phyloP scores from a whole-genome alignment of 306 rosid genomes.

The Cercis canadensis region DNA sequence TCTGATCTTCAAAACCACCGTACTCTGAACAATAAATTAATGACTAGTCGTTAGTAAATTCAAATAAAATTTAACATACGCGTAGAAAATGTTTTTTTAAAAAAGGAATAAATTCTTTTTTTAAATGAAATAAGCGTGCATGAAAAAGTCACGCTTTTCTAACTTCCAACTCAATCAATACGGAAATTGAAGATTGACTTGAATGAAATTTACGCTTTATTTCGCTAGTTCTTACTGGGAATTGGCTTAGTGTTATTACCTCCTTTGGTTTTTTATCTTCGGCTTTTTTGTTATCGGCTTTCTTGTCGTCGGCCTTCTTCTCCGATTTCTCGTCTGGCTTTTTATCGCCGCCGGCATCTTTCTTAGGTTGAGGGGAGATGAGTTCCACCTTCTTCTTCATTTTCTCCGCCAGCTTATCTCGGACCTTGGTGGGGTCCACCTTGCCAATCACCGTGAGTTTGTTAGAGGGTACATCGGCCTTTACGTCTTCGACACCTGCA shows the following conservation, averaged over 20 bases:
- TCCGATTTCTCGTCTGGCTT: slow-evolving; percentile 43
- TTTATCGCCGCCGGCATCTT: slow-evolving; percentile 58
- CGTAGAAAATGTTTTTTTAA: too few relatives aligned
- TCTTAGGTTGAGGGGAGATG: slow-evolving; percentile 72
- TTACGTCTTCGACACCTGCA: slow-evolving; percentile 72
- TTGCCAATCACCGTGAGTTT: slow-evolving; percentile 74
- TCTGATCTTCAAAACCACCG: slow-evolving; percentile 71
- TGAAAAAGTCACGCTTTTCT: neutral
- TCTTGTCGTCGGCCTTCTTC: slow-evolving; percentile 42
- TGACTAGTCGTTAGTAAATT: slow-evolving; percentile 23
- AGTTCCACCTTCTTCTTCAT: slow-evolving; percentile 84
- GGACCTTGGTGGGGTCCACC: slow-evolving; percentile 66
- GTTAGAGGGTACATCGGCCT: slow-evolving; percentile 56
- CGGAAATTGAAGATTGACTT: neutral
- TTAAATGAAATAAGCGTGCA: slow-evolving; percentile 5
- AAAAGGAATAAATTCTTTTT: too few relatives aligned
- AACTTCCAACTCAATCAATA: neutral
- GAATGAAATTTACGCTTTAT: neutral
- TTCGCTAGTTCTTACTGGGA: too few relatives aligned
- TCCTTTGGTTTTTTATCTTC: slow-evolving; percentile 57
- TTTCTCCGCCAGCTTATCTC: slow-evolving; percentile 62
- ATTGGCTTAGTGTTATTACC: neutral
- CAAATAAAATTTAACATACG: neutral
- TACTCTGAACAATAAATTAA: slow-evolving; percentile 53
- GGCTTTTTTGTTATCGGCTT: slow-evolving; percentile 58